Conservation (phyloP, 352 stramenopile genomes). For the Phytophthora citrophthora region DNA sequence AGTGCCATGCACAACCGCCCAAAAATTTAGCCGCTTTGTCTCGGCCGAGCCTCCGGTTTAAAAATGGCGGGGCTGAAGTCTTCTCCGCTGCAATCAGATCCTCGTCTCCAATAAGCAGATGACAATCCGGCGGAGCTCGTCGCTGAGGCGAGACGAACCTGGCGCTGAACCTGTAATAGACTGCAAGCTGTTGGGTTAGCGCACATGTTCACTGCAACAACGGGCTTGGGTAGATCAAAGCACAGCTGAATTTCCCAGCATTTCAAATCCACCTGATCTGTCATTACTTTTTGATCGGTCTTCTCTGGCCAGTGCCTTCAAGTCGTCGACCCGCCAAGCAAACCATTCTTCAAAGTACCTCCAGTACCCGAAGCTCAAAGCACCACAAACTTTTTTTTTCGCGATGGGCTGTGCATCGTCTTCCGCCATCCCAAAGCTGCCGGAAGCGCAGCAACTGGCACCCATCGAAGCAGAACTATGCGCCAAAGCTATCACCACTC, state of each 20-base stretch:
- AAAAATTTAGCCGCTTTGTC: slow-evolving; percentile 10
- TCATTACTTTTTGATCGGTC: slow-evolving; percentile 14
- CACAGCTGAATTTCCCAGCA: slow-evolving; percentile 18
- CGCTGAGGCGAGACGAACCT: not conserved
- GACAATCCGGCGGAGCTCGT: slow-evolving; percentile 14
- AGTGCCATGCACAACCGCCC: slow-evolving; percentile 1
- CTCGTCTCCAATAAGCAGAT: slow-evolving; percentile 13
- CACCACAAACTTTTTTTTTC: not conserved
- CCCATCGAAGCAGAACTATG: slow-evolving; percentile 33
- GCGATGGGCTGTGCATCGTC: slow-evolving; percentile 47
- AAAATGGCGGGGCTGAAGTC: not conserved
- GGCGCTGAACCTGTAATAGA: not conserved
- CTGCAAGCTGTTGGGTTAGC: no score
- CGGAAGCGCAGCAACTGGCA: slow-evolving; percentile 25
- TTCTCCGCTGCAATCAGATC: slow-evolving; percentile 7
- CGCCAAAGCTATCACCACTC: slow-evolving; percentile 34
- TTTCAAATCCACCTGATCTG: slow-evolving; percentile 7
- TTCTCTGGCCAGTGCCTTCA: not conserved
- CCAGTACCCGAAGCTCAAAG: slow-evolving; percentile 2
- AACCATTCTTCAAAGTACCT: slow-evolving; percentile 35
- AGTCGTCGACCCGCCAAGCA: not conserved
- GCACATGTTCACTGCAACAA: not conserved
- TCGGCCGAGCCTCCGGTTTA: not conserved
- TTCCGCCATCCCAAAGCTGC: slow-evolving; percentile 29
- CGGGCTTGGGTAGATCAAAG: slow-evolving; percentile 17